phyloP scores from a whole-genome alignment of 2,329 filamentous ascomycete species.

The Boeremia exigua region DNA sequence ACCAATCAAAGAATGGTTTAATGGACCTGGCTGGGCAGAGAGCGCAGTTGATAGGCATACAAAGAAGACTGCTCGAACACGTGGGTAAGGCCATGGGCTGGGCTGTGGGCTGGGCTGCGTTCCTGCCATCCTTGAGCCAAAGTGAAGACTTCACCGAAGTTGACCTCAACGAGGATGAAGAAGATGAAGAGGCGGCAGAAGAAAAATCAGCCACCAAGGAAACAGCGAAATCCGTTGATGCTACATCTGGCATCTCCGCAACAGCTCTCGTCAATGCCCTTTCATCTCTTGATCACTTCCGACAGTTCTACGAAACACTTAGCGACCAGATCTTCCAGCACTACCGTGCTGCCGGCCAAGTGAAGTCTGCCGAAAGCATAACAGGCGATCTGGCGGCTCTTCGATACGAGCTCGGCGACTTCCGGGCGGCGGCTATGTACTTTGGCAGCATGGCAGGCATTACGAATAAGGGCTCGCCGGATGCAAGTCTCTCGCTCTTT shows the following conservation, averaged over 20 bases:
- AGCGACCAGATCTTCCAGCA: constrained; percentile 85
- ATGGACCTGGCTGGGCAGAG: constrained; percentile 83
- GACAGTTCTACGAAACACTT: constrained; percentile 61
- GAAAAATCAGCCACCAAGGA: constrained; percentile 7
- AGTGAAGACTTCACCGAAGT: constrained; percentile 47
- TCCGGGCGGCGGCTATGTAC: constrained; percentile 73
- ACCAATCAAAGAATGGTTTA: constrained; percentile 62
- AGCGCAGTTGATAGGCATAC: constrained; percentile 81
- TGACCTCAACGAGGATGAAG: constrained; percentile 38
- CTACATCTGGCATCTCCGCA: constrained; percentile 40
- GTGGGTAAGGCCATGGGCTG: constrained; percentile 75
- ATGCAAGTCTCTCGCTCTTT: constrained; percentile 61
- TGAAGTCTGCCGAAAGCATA: constrained; percentile 76
- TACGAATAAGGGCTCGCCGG: constrained; percentile 13
- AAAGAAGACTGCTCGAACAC: constrained; percentile 78
- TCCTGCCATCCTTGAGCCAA: constrained; percentile 33
- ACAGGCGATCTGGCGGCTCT: constrained; percentile 86
- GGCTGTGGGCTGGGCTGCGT: constrained; percentile 73
- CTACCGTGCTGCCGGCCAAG: constrained; percentile 78
- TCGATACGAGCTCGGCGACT: constrained; percentile 79
- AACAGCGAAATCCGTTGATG: constrained; percentile 2
- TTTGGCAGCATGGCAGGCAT: constrained; percentile 76
- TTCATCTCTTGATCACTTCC: constrained; percentile 47
- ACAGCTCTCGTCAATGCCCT: constrained; percentile 42
- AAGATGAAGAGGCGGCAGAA: constrained; percentile 13